phyloP scores from a whole-genome alignment of 2,329 filamentous ascomycete species.

The Talaromyces sp. region DNA sequence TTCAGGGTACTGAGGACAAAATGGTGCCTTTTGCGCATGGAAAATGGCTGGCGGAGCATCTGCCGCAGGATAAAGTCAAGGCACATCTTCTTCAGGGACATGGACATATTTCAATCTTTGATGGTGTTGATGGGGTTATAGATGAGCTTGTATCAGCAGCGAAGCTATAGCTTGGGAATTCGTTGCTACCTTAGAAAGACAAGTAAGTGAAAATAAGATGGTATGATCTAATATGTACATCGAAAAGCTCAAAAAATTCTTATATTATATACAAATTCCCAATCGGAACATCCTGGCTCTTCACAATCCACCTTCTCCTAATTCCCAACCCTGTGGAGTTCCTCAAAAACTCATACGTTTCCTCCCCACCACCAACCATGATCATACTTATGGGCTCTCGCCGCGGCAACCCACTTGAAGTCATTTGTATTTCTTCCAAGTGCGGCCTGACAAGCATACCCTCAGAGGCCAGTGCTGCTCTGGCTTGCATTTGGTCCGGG shows the following conservation, averaged over 20 bases:
- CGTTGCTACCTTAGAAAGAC: background rate
- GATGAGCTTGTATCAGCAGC: slow-evolving; percentile 7
- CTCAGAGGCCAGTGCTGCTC: slow-evolving; percentile 33
- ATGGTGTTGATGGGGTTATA: background rate
- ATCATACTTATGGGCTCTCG: slow-evolving; percentile 74
- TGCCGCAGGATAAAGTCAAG: slow-evolving; percentile 12
- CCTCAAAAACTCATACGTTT: slow-evolving; percentile 59
- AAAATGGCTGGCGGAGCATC: slow-evolving; percentile 5
- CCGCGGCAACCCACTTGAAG: slow-evolving; percentile 62
- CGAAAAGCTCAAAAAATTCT: slow-evolving; percentile 14
- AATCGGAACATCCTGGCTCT: slow-evolving; percentile 74
- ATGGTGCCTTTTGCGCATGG: slow-evolving; percentile 11
- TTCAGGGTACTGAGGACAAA: slow-evolving; percentile 4
- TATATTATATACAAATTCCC: slow-evolving; percentile 68
- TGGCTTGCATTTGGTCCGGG: slow-evolving; percentile 25
- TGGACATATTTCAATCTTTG: slow-evolving; percentile 8
- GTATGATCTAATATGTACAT: background rate
- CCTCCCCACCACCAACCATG: slow-evolving; percentile 69
- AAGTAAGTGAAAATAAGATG: background rate
- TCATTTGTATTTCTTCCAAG: slow-evolving; percentile 68
- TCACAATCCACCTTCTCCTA: slow-evolving; percentile 70
- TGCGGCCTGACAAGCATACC: slow-evolving; percentile 57
- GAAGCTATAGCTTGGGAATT: background rate
- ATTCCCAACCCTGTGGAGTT: slow-evolving; percentile 66
- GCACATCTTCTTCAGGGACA: slow-evolving; percentile 1